These are phyloP conservation scores for Smittium mucronatum DNA, from an alignment of 371 early-diverging fungal species.

Conservation along the genomic window DNA sequence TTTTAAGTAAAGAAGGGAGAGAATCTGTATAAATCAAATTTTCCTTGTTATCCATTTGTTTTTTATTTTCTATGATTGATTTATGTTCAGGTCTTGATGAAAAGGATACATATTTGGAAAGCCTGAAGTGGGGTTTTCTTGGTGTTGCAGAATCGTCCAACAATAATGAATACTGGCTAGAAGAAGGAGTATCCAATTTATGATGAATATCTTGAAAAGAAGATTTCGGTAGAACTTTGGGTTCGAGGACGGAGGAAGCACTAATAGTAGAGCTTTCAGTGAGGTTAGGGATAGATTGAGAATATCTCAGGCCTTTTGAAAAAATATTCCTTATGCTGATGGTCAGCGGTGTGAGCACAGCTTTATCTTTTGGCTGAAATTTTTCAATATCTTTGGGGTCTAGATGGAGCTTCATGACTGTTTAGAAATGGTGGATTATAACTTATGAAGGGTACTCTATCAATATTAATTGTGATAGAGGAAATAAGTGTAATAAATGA, in stretches of 20 bases:
- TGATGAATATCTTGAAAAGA: background rate
- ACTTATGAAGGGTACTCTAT: too few relatives aligned
- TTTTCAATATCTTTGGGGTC: background rate
- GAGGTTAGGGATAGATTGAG: constrained; percentile 2
- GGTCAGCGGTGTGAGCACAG: background rate
- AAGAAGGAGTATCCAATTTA: background rate
- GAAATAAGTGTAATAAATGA: too few relatives aligned
- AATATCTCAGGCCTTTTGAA: background rate
- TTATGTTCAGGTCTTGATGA: background rate
- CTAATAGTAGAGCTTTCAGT: background rate
- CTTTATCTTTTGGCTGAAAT: background rate
- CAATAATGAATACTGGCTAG: background rate
- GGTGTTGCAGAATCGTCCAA: background rate
- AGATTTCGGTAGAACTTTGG: background rate
- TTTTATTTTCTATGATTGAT: background rate
- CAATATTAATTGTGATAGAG: too few relatives aligned
- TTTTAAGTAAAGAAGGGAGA: background rate
- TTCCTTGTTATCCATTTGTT: background rate
- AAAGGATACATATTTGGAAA: background rate
- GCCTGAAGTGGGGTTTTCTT: background rate
- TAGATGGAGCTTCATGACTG: background rate
- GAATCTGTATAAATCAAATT: background rate
- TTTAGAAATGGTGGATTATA: too few relatives aligned
- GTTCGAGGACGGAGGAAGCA: too few relatives aligned
- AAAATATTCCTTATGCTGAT: constrained; percentile 8